Conservation (phyloP, 2,329 filamentous ascomycete genomes). For the Colletotrichum lentis region DNA sequence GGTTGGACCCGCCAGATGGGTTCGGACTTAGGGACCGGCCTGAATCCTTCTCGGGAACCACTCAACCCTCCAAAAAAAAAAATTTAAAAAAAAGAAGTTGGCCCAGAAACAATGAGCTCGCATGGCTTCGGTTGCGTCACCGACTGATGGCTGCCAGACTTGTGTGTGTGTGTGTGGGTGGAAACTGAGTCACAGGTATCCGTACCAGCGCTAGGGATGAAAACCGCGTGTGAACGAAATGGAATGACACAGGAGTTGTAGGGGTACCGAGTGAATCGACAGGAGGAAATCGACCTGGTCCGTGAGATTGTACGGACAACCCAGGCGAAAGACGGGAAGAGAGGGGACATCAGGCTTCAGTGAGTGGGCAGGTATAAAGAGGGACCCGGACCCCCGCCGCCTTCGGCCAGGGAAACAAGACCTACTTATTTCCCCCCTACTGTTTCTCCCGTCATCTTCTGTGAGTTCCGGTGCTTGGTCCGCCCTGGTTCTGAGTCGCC, state of each 20-base stretch:
- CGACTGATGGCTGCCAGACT: not conserved
- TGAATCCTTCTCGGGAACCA: constrained; percentile 13
- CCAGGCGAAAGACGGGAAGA: constrained; percentile 29
- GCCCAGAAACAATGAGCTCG: not conserved
- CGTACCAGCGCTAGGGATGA: constrained; percentile 10
- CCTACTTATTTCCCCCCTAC: constrained; percentile 25
- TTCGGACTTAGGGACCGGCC: constrained; percentile 5
- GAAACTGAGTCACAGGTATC: constrained; percentile 30
- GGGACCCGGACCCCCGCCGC: constrained; percentile 31
- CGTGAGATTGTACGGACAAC: constrained; percentile 36
- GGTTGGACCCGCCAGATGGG: not conserved
- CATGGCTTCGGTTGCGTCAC: constrained; percentile 18
- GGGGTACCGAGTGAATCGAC: not conserved
- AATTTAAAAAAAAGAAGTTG: not conserved
- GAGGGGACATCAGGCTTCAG: constrained; percentile 31
- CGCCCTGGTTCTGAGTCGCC: constrained; percentile 32
- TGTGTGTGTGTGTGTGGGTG: not conserved
- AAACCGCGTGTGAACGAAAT: not conserved
- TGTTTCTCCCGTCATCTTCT: constrained; percentile 25
- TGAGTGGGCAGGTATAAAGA: constrained; percentile 33
- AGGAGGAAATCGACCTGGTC: constrained; percentile 10
- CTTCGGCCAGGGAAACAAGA: constrained; percentile 28
- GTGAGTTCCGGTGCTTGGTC: constrained; percentile 26
- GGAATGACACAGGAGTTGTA: constrained; percentile 23
- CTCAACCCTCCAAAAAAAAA: not conserved